These are phyloP conservation scores for Sugiyamaella novakii DNA, from an alignment of 1,139 yeast species.

Conservation along the genomic window DNA sequence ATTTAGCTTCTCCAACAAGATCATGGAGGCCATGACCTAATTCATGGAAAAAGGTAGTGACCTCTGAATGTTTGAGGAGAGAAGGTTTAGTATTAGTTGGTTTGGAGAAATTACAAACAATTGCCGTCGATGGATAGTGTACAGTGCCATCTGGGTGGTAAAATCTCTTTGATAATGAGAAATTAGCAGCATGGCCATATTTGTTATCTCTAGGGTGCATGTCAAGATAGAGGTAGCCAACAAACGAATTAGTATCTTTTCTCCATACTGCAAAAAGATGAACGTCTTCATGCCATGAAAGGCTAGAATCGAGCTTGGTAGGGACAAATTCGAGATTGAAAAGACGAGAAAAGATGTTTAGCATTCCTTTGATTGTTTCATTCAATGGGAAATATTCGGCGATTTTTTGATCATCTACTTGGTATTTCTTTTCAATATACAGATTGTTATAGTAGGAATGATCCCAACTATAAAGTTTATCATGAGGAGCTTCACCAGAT, in stretches of 20 bases:
- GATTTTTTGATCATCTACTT: conserved; percentile 70
- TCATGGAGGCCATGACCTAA: conserved; percentile 89
- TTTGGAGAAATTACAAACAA: conserved; percentile 84
- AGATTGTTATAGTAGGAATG: conserved; percentile 63
- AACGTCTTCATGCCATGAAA: conserved; percentile 78
- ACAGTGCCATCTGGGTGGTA: conserved; percentile 50
- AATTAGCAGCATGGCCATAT: conserved; percentile 86
- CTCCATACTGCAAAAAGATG: conserved; percentile 75
- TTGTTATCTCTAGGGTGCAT: conserved; percentile 85
- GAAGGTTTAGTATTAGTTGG: conserved; percentile 74
- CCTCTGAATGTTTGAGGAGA: conserved; percentile 73
- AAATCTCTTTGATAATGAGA: conserved; percentile 68
- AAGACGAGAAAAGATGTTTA: conserved; percentile 65
- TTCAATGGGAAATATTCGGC: conserved; percentile 79
- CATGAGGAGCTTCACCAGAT: conserved; percentile 25
- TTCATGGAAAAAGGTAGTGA: conserved; percentile 85
- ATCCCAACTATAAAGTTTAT: conserved; percentile 72
- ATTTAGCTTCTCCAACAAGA: conserved; percentile 64
- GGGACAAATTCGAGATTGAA: conserved; percentile 66
- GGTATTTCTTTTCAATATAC: conserved; percentile 64
- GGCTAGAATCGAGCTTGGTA: conserved; percentile 42
- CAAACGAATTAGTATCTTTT: conserved; percentile 61
- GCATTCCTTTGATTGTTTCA: conserved; percentile 66
- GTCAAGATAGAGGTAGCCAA: conserved; percentile 80
- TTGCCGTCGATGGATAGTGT: conserved; percentile 65